These are phyloP conservation scores for Wallemia hederae DNA, from an alignment of 1,284 basidiomycete genomes.

Conservation along the genomic window DNA sequence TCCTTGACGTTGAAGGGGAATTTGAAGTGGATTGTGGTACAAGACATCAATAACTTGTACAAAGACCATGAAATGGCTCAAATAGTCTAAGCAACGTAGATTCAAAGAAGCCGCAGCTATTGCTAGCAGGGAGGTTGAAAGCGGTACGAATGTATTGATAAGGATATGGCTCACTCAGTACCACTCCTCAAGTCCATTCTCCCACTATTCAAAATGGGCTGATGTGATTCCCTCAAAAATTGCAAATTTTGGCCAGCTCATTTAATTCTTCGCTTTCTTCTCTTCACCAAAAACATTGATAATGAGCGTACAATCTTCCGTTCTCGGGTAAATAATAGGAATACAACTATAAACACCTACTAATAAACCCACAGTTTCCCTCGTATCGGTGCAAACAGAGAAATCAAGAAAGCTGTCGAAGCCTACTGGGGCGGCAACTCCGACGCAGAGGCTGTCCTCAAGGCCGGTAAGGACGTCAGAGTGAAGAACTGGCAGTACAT, in stretches of 20 bases:
- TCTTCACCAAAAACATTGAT: neutral
- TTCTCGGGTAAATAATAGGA: neutral
- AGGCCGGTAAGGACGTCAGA: slow-evolving; percentile 62
- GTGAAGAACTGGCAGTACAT: slow-evolving; percentile 70
- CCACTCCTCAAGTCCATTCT: too few species aligned
- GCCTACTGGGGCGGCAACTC: slow-evolving; percentile 92
- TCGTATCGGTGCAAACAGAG: slow-evolving; percentile 84
- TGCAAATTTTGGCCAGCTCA: neutral
- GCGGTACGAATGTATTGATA: too few species aligned
- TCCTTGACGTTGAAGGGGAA: too few species aligned
- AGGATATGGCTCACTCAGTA: too few species aligned
- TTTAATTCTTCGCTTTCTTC: neutral
- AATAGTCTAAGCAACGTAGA: too few species aligned
- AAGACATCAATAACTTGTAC: too few species aligned
- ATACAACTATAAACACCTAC: neutral
- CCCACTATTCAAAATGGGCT: too few species aligned
- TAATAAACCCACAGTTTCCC: slow-evolving; percentile 62
- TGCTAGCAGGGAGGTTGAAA: too few species aligned
- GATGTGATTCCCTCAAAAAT: neutral
- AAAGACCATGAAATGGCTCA: too few species aligned
- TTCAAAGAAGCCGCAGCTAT: too few species aligned
- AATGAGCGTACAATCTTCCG: neutral
- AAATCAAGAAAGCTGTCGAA: slow-evolving; percentile 96
- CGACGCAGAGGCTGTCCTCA: slow-evolving; percentile 62
- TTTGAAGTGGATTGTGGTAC: too few species aligned